Conservation (phyloP, 768 basidiomycete genomes). For the Inosperma sp. region DNA sequence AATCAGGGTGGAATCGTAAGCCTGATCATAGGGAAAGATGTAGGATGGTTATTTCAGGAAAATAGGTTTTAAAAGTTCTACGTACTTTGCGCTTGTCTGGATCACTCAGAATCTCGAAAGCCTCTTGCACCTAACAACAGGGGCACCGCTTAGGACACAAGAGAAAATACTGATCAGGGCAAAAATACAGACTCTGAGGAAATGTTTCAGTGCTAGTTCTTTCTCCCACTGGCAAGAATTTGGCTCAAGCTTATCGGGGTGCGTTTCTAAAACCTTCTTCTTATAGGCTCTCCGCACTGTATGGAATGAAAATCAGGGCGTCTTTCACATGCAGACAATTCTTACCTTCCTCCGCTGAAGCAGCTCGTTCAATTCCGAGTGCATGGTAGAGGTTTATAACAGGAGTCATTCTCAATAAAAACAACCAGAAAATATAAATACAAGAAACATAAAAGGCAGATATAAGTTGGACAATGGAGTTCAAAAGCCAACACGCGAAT, state of each 20-base stretch:
- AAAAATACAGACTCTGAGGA: constrained; percentile 48
- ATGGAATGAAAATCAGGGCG: background rate
- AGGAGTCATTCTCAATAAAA: too few species aligned
- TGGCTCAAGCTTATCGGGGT: constrained; percentile 66
- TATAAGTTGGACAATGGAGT: background rate
- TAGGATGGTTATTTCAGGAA: too few species aligned
- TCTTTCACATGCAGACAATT: constrained; percentile 6
- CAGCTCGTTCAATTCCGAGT: constrained; percentile 42
- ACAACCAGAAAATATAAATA: too few species aligned
- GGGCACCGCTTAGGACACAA: constrained; percentile 11
- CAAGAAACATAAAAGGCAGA: too few species aligned
- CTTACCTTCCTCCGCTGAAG: constrained; percentile 51
- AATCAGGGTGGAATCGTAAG: constrained; percentile 44
- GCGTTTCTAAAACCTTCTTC: constrained; percentile 63
- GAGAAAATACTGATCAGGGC: background rate
- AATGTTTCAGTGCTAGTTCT: constrained; percentile 50
- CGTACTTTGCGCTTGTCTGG: constrained; percentile 50
- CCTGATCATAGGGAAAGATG: too few species aligned
- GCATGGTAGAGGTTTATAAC: constrained; percentile 35
- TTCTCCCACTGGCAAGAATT: constrained; percentile 47
- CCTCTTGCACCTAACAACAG: constrained; percentile 50
- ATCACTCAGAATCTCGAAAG: constrained; percentile 58
- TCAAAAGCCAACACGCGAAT: background rate
- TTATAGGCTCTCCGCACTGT: constrained; percentile 66
- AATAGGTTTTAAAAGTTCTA: background rate